Evolutionary conservation across 192 early-diverging fungal species (phyloP).

Genomic region (Thamnidium elegans): DNA sequence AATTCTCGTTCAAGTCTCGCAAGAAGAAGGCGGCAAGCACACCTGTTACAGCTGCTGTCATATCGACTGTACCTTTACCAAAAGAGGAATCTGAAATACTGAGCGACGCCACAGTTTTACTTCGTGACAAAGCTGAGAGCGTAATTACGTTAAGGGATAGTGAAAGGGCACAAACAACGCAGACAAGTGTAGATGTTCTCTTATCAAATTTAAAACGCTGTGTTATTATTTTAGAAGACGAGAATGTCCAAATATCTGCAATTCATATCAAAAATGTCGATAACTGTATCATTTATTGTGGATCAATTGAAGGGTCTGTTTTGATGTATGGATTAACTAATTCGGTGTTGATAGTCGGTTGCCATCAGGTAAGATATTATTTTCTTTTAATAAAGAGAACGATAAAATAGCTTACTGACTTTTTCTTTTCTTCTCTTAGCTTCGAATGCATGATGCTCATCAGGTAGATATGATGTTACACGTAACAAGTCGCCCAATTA

Average conservation of each 20-base stretch:
- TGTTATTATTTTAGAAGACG: constrained; percentile 60
- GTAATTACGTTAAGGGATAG: constrained; percentile 11
- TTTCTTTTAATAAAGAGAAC: background rate
- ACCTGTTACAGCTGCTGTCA: background rate
- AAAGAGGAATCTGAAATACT: background rate
- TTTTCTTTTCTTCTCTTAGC: constrained; percentile 49
- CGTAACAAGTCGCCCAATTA: constrained; percentile 79
- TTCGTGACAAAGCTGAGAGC: constrained; percentile 1
- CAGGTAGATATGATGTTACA: constrained; percentile 64
- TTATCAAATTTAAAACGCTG: constrained; percentile 56
- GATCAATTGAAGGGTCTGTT: constrained; percentile 68
- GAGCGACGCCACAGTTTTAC: background rate
- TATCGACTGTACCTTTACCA: background rate
- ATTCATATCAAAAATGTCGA: constrained; percentile 73
- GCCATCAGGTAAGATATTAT: constrained; percentile 63
- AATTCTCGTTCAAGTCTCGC: constrained; percentile 69
- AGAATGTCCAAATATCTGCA: constrained; percentile 53
- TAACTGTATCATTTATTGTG: constrained; percentile 63
- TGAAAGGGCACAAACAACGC: background rate
- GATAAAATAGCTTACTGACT: background rate
- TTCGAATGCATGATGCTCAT: constrained; percentile 76
- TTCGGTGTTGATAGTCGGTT: constrained; percentile 63
- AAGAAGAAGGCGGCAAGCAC: constrained; percentile 19
- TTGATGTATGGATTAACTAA: constrained; percentile 63
- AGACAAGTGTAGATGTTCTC: constrained; percentile 51